phyloP scores from a whole-genome alignment of 2,329 filamentous ascomycete genomes.

The Neonectria hederae region DNA sequence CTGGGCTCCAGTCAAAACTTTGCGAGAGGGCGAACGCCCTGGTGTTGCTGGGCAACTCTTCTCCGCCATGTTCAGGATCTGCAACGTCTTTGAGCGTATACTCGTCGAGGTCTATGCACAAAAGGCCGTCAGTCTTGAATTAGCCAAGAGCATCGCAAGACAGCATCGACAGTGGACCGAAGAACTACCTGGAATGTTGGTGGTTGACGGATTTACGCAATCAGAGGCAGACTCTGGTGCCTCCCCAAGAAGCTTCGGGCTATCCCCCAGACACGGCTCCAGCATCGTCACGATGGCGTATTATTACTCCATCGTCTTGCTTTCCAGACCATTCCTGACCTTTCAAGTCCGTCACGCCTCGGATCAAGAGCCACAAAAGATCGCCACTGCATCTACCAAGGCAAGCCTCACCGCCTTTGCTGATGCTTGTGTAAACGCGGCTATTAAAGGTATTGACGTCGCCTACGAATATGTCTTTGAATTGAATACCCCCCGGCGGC shows the following conservation, averaged over 20 bases:
- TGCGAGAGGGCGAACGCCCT: not conserved
- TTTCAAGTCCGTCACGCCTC: constrained; percentile 1
- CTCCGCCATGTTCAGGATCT: constrained; percentile 14
- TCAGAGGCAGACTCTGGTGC: not conserved
- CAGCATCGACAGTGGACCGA: constrained; percentile 8
- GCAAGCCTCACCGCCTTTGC: not conserved
- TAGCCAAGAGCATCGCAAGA: constrained; percentile 6
- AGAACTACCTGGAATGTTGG: constrained; percentile 4
- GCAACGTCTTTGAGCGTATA: constrained; percentile 8
- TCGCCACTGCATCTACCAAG: not conserved
- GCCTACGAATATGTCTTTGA: constrained; percentile 11
- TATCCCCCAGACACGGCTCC: not conserved
- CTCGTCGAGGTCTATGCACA: constrained; percentile 4
- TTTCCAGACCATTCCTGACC: constrained; percentile 6
- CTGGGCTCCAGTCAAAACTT: constrained; percentile 1
- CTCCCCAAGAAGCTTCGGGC: not conserved
- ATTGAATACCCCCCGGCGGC: not conserved
- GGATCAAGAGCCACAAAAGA: not conserved
- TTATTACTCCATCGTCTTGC: constrained; percentile 9
- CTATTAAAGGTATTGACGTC: constrained; percentile 10
- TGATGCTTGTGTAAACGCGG: constrained; percentile 9
- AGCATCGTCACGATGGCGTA: constrained; percentile 9
- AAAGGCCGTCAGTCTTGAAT: constrained; percentile 8
- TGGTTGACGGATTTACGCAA: not conserved
- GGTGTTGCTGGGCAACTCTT: not conserved